A percentile compares a stretch with the other conserved stretches of the same genome.
Conservation (phyloP, 495 filamentous ascomycete species). For the Hypoxylon subgilvum region DNA sequence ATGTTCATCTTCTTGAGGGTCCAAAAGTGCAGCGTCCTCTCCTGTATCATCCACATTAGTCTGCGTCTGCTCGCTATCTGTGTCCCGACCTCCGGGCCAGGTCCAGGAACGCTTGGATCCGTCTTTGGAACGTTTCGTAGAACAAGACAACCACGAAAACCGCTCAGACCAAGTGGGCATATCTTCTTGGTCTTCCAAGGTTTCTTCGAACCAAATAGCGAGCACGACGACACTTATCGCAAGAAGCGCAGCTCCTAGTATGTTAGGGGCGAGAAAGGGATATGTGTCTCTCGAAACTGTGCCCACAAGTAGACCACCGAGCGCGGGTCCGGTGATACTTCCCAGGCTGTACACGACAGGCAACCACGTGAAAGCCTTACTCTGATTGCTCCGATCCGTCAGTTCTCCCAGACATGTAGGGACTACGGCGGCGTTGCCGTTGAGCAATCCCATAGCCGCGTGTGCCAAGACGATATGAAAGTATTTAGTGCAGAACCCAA, state of each 20-base stretch:
- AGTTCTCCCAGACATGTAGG: slow-evolving; percentile 94
- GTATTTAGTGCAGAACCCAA: slow-evolving; percentile 84
- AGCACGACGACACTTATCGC: slow-evolving; percentile 74
- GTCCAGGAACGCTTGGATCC: slow-evolving; percentile 64
- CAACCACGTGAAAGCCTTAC: slow-evolving; percentile 86
- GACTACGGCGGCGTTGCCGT: slow-evolving; percentile 86
- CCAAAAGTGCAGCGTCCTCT: slow-evolving; percentile 43
- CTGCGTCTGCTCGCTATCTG: slow-evolving; percentile 47
- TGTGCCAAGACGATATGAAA: slow-evolving; percentile 86
- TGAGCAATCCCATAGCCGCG: slow-evolving; percentile 86
- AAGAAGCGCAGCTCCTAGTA: slow-evolving; percentile 74
- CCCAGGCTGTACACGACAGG: slow-evolving; percentile 93
- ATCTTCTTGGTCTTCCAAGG: slow-evolving; percentile 72
- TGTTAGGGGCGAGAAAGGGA: slow-evolving; percentile 85
- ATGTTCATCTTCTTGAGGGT: slow-evolving; percentile 40
- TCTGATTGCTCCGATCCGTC: slow-evolving; percentile 93
- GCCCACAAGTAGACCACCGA: slow-evolving; percentile 83
- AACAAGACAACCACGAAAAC: slow-evolving; percentile 32
- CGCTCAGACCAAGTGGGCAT: slow-evolving; percentile 59
- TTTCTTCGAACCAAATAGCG: slow-evolving; percentile 83
- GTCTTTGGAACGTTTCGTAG: slow-evolving; percentile 38
- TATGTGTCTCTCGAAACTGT: slow-evolving; percentile 62
- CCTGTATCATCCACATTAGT: slow-evolving; percentile 43
- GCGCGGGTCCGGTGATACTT: slow-evolving; percentile 85
- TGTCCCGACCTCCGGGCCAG: slow-evolving; percentile 66